Conservation (phyloP, 106 monocot genomes). For the Phalaenopsis aphrodite region DNA sequence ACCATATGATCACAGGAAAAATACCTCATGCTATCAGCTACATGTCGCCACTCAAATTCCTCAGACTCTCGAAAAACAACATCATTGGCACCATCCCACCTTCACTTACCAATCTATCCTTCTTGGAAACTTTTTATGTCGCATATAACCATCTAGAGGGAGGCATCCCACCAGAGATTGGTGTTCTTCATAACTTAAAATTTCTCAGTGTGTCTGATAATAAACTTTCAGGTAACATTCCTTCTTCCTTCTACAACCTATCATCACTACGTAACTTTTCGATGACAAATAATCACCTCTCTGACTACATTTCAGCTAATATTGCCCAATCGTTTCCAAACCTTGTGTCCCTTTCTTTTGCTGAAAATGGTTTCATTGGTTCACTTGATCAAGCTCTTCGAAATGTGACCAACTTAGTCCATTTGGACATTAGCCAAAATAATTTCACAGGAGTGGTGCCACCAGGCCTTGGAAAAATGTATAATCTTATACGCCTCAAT, state of each 20-base stretch:
- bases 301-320: too few species aligned
- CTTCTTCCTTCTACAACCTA: conserved; percentile 14
- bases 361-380: too few species aligned
- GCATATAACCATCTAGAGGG: too few species aligned
- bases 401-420: too few species aligned
- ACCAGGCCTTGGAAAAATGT: conserved; percentile 8
- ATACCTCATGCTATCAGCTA: conserved; percentile 5
- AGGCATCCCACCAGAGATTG: not conserved
- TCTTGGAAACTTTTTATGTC: too few species aligned
- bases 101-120: too few species aligned
- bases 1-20: not conserved
- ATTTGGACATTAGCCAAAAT: not conserved
- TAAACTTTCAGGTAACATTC: conserved; percentile 1
- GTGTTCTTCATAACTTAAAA: not conserved
- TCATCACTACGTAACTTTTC: conserved; percentile 3
- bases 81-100: not conserved
- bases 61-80: not conserved
- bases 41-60: not conserved
- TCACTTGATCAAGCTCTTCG: too few species aligned
- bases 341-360: too few species aligned
- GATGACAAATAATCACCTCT: not conserved
- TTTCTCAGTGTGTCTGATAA: not conserved
- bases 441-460: conserved; percentile 13
- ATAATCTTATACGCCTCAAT: not conserved
- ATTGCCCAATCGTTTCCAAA: too few species aligned